A percentile compares a stretch with the other conserved stretches of the same genome.
Evolutionary conservation across 2,329 filamentous ascomycete genomes (phyloP).

Genomic region (Plenodomus lindquistii): DNA sequence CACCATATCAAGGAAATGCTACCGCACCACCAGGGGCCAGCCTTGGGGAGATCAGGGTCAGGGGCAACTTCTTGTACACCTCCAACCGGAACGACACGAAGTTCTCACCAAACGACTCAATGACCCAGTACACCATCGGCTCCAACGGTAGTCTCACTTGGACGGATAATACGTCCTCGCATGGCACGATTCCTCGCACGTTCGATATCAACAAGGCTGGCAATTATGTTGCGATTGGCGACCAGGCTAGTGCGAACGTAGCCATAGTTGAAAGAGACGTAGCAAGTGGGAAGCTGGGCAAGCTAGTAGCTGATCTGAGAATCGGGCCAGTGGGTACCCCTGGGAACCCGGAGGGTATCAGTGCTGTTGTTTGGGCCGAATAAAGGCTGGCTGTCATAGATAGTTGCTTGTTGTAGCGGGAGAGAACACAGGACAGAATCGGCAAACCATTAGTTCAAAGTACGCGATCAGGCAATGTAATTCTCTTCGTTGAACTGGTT

Average conservation of each 20-base stretch:
- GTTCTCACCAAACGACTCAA: slow-evolving; percentile 38
- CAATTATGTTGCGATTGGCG: slow-evolving; percentile 35
- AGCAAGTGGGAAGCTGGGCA: slow-evolving; percentile 31
- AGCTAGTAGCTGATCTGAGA: slow-evolving; percentile 28
- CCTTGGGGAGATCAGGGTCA: slow-evolving; percentile 38
- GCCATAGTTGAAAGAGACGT: slow-evolving; percentile 36
- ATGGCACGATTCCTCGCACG: slow-evolving; percentile 41
- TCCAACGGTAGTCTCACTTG: slow-evolving; percentile 32
- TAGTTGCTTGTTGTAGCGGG: background rate
- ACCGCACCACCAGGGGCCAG: slow-evolving; percentile 35
- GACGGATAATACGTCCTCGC: slow-evolving; percentile 34
- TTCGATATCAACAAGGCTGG: slow-evolving; percentile 42
- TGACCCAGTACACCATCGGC: slow-evolving; percentile 40
- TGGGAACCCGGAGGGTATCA: slow-evolving; percentile 39
- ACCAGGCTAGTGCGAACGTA: slow-evolving; percentile 38
- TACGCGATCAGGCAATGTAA: no score
- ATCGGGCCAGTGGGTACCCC: slow-evolving; percentile 30
- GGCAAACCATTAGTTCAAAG: no score
- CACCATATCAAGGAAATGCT: slow-evolving; percentile 35
- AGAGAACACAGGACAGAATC: background rate
- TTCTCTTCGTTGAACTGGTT: no score
- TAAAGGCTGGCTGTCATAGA: slow-evolving; percentile 9
- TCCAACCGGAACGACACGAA: slow-evolving; percentile 45
- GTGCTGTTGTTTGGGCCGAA: slow-evolving; percentile 41
- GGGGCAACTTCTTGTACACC: slow-evolving; percentile 39